Evolutionary conservation across 2,329 filamentous ascomycete species (phyloP).

Genomic region (Fonsecaea multimorphosa): DNA sequence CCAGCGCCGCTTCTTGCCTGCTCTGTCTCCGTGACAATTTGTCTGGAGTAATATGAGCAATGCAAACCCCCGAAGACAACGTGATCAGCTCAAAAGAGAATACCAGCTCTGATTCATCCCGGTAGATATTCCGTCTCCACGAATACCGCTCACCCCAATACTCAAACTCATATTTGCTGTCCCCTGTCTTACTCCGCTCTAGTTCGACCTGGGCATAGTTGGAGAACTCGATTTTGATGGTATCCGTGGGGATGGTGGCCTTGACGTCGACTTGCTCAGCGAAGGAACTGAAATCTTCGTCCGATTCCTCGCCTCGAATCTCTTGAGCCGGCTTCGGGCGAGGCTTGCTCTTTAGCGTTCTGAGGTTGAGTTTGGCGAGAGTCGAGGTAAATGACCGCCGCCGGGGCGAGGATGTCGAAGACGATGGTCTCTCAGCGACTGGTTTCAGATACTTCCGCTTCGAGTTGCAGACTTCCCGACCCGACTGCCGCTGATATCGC

Average conservation of each 20-base stretch:
- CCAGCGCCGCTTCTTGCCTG: slow-evolving; percentile 73
- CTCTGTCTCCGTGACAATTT: slow-evolving; percentile 73
- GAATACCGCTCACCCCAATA: slow-evolving; percentile 89
- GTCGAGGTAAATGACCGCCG: slow-evolving; percentile 66
- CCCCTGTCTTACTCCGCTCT: slow-evolving; percentile 64
- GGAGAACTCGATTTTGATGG: slow-evolving; percentile 89
- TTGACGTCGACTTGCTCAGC: slow-evolving; percentile 34
- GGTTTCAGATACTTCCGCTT: slow-evolving; percentile 70
- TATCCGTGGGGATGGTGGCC: slow-evolving; percentile 65
- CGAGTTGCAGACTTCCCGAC: slow-evolving; percentile 88
- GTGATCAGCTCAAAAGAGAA: slow-evolving; percentile 82
- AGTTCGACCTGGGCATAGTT: slow-evolving; percentile 95
- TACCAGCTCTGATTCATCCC: slow-evolving; percentile 66
- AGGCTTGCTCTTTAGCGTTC: slow-evolving; percentile 56
- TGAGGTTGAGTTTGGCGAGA: slow-evolving; percentile 61
- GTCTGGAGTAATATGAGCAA: slow-evolving; percentile 87
- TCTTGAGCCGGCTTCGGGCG: slow-evolving; percentile 66
- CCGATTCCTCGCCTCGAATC: slow-evolving; percentile 49
- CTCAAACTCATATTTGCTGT: slow-evolving; percentile 86
- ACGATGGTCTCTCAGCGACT: slow-evolving; percentile 18
- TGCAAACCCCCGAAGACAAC: slow-evolving; percentile 65
- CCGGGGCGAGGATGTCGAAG: slow-evolving; percentile 41
- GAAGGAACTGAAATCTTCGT: slow-evolving; percentile 33
- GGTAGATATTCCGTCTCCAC: slow-evolving; percentile 78
- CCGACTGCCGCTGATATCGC: slow-evolving; percentile 89